Evolutionary conservation across 2,329 filamentous ascomycete species (phyloP), one percentile per base, ranked within the genome.

Genomic region (Phaeophleospora eucalypticola): DNA sequence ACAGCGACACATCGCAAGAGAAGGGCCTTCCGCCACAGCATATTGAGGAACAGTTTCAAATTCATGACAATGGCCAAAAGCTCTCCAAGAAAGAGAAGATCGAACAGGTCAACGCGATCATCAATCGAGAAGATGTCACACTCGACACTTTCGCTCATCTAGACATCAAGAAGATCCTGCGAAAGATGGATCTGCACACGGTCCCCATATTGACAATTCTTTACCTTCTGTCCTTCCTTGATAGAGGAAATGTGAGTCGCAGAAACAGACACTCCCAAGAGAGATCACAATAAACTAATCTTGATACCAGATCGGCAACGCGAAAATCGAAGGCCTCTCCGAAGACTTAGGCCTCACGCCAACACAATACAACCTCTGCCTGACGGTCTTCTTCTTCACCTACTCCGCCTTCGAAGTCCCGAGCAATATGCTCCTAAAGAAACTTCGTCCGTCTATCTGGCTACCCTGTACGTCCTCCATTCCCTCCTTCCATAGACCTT

Each of bases 391-490:
- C 50, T 60, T 63, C 19, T 59, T 66, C 17, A 61, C 67, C 3
- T 72, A 71, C 48, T 59, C 60, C 12, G 48, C 64, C n/a, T 65
- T 70, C 29, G 68, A 72, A 41, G 42, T 61, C n/a, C 62, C 62
- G 0, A 53, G 52, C 32, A 65, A 63, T 45, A 54, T 64, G 24
- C 43, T 64, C 35, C 51, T 65, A 41, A 59, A 63, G 51, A 54
- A 50, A 15, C 43, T 58, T 15, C 44, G 57, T 3, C 62, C 69
- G 3, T 56, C 49, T 4, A 47, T 48, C 4, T 65, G 58, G 48
- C 48, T 65, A 10, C 49, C 52, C 2, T 55, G 43, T 46, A n/a
- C 15, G 36, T 9, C 15, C 16, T 27, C 43, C 14, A 3, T n/a
- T 10, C n/a, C 9, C n/a, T 21, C 14, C 34, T 15, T 6, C 16